Base-by-base conservation (phyloP, 2,329 filamentous ascomycete species). In the Apiospora marii region DNA sequence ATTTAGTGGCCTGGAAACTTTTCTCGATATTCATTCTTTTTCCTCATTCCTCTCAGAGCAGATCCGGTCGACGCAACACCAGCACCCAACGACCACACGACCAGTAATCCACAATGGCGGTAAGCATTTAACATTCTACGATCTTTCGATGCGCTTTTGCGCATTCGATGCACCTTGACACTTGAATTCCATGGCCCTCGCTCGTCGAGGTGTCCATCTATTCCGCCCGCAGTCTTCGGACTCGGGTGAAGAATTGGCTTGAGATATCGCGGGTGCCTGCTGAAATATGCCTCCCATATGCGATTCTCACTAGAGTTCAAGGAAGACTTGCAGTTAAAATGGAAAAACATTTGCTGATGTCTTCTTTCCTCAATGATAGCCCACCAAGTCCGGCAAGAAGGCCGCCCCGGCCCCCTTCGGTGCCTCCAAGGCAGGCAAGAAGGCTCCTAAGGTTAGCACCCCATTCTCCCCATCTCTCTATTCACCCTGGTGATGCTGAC, bases 331-430 rank as follows among this genome's bases (percentile, higher is more conserved):
- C 89, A 88, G 87, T 87, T 86, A 87, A 64, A 64, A 91, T 92
- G 89, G 89, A 92, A 92, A 90, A 92, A 92, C 90, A 91, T 89
- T 90, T 87, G 93, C 95, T 98, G 93, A 97, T 94, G 88, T 94
- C 92, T 94, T 97, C 93, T 96, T 95, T 97, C 94, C 96, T 98
- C 96, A 96, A 98, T 98, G 95, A 98, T 90, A 98, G 96, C 94
- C 96, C 93, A 94, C 96, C 85, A 99, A 98, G 90, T 85, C 89
- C 83, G 95, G 95, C 90, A 98, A 98, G 94, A 98, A 98, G 91
- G 92, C 94, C 88, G 96, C 96, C 82, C 90, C 96, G 85, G 95
- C 96, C 88, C 96, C 96, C 86, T 98, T 97, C 92, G 94, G 95
- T 84, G 92, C 95, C 89, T 91, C 92, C 83, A 98, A 97, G 92